Evolutionary conservation across 1,139 yeast genomes (phyloP), one percentile per base, ranked within the genome.

Genomic region (Yamadazyma taylorii): DNA sequence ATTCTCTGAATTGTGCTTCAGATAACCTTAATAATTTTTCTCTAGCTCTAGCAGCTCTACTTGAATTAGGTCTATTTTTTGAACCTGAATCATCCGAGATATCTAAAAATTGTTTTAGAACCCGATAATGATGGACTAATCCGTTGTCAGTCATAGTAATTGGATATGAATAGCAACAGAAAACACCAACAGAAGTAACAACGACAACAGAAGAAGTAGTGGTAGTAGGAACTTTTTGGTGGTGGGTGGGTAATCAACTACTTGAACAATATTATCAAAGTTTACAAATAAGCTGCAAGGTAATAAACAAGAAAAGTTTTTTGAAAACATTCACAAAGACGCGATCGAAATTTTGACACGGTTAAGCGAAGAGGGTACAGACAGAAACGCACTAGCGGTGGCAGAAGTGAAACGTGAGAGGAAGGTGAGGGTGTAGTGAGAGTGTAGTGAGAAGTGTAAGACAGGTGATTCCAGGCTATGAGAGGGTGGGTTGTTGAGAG

Each of bases 1-100:
- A 76, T 58, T 90, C 98, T 43, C 76, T 73, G 55, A 90, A 88
- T 60, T 92, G 97, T n/a, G 82, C 80, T n/a, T 75, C 67, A 1
- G 94, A 80, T 41, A 92, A 73, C 53, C 85, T 85, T 45, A 85
- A 72, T 35, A 90, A 76, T 63, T 92, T 90, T 51, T 86, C 92
- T 48, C 96, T 74, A 5, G 96, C 96, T 52, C 86, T 79, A 32
- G 78, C 79, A 15, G 88, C 87, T 43, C 90, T 60, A 37, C 79
- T 61, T 15, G 87, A 69, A 47, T 64, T 63, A 32, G 69, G 53
- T 40, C 76, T 71, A 27, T 64, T 52, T 26, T 75, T 65, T 10
- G 73, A 52, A 32, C 62, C 53, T 51, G 57, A 61, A 44, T 76
- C 82, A 45, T 70, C 73, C 5, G 80, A 75, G 28, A 72, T 67